These are phyloP conservation scores for Thalia dealbata DNA, from an alignment of 176 grass and related monocot species.

Conservation along the genomic window DNA sequence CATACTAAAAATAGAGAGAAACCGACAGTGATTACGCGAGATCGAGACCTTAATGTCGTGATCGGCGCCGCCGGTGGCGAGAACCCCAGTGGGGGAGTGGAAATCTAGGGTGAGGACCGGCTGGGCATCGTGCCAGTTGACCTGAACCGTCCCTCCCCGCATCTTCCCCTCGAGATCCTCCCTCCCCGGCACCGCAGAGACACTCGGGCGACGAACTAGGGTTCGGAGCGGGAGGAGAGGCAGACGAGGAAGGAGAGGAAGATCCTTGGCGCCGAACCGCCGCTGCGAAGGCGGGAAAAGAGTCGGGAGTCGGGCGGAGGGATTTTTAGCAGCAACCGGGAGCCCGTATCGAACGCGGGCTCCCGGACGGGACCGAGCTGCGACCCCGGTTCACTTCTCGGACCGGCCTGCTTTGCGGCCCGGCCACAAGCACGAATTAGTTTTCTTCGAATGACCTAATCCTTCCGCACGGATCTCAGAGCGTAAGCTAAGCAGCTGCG, in stretches of 20 bases:
- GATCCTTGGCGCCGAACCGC: background rate
- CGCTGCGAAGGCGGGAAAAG: background rate
- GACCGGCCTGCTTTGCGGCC: no score
- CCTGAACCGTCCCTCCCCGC: slow-evolving; percentile 96
- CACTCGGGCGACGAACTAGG: background rate
- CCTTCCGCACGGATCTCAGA: no score
- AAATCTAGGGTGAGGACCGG: slow-evolving; percentile 99
- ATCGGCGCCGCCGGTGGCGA: slow-evolving; percentile 90
- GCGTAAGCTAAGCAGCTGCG: no score
- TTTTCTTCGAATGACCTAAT: no score
- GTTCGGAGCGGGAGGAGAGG: background rate
- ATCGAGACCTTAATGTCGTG: slow-evolving; percentile 78
- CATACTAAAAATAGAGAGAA: background rate
- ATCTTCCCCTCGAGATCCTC: slow-evolving; percentile 19
- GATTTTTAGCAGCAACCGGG: background rate
- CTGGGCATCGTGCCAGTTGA: slow-evolving; percentile 94
- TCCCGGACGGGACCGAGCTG: no score
- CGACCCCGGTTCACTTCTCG: no score
- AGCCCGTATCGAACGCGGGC: no score
- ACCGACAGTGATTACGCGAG: background rate
- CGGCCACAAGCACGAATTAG: no score
- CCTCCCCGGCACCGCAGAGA: background rate
- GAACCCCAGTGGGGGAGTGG: slow-evolving; percentile 55
- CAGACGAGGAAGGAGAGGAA: no score
- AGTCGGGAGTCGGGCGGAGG: background rate